Conservation (phyloP, 805 yeast species). For the Ogataea chonburiensis region DNA sequence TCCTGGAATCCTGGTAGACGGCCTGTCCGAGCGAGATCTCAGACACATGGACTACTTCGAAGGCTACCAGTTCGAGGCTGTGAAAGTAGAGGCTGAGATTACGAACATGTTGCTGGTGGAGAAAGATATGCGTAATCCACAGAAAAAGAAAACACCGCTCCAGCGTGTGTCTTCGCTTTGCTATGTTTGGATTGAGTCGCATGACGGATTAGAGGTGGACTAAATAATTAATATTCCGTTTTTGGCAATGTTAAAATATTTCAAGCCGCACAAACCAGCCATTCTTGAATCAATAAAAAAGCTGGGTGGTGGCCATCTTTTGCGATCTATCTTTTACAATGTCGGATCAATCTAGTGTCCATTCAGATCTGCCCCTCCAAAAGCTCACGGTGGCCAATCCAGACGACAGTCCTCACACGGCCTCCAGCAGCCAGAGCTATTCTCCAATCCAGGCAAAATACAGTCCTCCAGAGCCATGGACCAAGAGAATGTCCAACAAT, state of each 20-base stretch:
- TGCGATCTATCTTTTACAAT: background rate
- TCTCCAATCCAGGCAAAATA: constrained; percentile 1
- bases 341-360: constrained; percentile 10
- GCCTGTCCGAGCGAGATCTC: constrained; percentile 13
- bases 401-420: constrained; percentile 2
- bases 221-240: constrained; percentile 6
- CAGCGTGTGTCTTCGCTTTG: too few species aligned
- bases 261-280: constrained; percentile 22
- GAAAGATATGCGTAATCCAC: background rate
- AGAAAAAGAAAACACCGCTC: too few species aligned
- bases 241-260: constrained; percentile 8
- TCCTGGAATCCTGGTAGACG: constrained; percentile 15
- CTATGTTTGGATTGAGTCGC: constrained; percentile 16
- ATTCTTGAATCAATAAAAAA: constrained; percentile 5
- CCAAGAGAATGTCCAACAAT: constrained; percentile 10
- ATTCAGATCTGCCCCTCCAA: constrained; percentile 8
- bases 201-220: constrained; percentile 12
- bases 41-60: constrained; percentile 23
- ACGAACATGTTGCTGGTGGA: background rate
- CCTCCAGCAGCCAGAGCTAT: constrained; percentile 1
- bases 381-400: constrained; percentile 8
- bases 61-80: constrained; percentile 17
- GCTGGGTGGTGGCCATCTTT: too few species aligned
- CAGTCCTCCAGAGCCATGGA: constrained; percentile 3
- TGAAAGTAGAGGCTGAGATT: constrained; percentile 7